Conservation (phyloP, 306 rosid species). For the Gastrolobium bilobum region DNA sequence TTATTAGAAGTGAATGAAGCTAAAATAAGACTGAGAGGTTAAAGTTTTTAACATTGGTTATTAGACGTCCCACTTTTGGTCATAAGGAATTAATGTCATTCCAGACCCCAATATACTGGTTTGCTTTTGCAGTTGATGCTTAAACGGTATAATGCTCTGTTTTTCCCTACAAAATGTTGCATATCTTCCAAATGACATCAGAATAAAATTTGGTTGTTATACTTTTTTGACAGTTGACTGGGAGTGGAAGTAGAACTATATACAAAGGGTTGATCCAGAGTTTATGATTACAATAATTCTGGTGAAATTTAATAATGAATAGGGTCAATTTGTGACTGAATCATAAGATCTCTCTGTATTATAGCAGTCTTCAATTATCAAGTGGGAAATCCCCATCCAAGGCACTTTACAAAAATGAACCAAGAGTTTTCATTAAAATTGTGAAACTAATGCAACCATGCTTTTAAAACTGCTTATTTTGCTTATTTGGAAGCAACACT, state of each 20-base stretch:
- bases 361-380: too few species aligned
- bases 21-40: constrained; percentile 18
- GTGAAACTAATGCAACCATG: not conserved
- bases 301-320: too few species aligned
- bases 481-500: not conserved
- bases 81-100: not conserved
- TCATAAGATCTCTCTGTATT: too few species aligned
- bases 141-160: not conserved
- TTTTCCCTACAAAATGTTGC: not conserved
- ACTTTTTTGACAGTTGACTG: too few species aligned
- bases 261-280: too few species aligned
- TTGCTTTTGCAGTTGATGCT: not conserved
- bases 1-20: constrained; percentile 7
- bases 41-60: not conserved
- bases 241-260: too few species aligned
- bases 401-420: too few species aligned
- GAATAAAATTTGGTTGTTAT: too few species aligned
- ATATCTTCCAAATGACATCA: not conserved
- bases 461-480: not conserved
- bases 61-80: not conserved
- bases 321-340: too few species aligned
- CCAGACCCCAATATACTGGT: not conserved
- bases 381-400: too few species aligned
- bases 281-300: too few species aligned
- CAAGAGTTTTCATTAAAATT: too few species aligned